These are phyloP conservation scores for Mercurialis annua DNA, from an alignment of 345 rosid species.

Conservation along the genomic window DNA sequence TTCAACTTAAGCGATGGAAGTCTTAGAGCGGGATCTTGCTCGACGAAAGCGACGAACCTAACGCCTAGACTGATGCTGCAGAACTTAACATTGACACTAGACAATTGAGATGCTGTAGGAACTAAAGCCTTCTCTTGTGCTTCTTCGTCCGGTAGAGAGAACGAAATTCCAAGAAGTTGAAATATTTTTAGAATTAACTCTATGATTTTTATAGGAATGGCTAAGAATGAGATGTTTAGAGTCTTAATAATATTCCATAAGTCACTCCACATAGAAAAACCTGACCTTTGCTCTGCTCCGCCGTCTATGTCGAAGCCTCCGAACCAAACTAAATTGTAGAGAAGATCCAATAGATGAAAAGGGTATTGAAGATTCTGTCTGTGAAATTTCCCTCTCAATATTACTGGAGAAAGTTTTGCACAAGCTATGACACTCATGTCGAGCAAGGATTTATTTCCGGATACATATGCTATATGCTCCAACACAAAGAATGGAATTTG, in stretches of 20 bases:
- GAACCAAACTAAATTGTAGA: neutral
- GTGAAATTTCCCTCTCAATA: neutral
- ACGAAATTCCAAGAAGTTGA: neutral
- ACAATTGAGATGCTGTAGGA: neutral
- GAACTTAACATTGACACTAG: neutral
- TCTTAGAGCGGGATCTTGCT: neutral
- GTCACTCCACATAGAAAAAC: no score
- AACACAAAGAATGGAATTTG: slow-evolving; percentile 4
- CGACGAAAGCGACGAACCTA: neutral
- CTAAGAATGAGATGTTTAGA: neutral
- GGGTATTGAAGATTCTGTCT: neutral
- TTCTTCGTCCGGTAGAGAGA: neutral
- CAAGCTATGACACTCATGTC: neutral
- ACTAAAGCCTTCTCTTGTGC: neutral
- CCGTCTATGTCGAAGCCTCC: no score
- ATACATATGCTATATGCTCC: no score
- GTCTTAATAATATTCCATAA: neutral
- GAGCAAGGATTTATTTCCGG: neutral
- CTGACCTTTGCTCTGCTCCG: no score
- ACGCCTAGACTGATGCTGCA: neutral
- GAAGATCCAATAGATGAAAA: slow-evolving; percentile 1
- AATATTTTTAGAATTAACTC: neutral
- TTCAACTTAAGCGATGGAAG: slow-evolving; percentile 3
- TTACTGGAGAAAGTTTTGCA: neutral
- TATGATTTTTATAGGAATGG: neutral